Evolutionary conservation across 495 filamentous ascomycete genomes (phyloP).

Genomic region (Hypoxylon fuscum): DNA sequence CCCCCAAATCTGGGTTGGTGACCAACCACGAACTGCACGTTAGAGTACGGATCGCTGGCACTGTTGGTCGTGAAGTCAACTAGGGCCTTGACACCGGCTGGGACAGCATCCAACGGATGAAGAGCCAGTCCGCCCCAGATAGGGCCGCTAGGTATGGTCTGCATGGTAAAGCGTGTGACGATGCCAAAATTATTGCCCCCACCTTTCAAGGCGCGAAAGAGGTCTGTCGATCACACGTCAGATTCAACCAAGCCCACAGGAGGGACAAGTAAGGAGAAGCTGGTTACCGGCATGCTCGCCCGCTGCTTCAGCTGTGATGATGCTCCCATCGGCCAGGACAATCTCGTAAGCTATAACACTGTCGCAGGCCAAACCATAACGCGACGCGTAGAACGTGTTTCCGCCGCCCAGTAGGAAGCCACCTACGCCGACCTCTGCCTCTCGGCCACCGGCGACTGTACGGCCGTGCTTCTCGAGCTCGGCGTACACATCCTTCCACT

Average conservation of each 20-base stretch:
- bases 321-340: conserved; percentile 49
- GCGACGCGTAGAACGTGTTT: conserved; percentile 57
- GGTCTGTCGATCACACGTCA: conserved; percentile 39
- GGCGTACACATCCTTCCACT: conserved; percentile 64
- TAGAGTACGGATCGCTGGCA: conserved; percentile 6
- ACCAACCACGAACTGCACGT: conserved; percentile 3
- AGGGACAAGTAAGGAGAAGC: background rate
- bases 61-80: conserved; percentile 29
- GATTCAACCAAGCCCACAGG: background rate
- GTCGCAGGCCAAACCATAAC: conserved; percentile 61
- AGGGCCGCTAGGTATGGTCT: conserved; percentile 54
- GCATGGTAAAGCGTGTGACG: conserved; percentile 63
- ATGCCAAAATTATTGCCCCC: conserved; percentile 70
- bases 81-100: conserved; percentile 22
- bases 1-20: conserved; percentile 16
- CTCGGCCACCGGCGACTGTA: conserved; percentile 64
- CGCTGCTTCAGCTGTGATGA: conserved; percentile 47
- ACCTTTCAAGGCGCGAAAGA: conserved; percentile 66
- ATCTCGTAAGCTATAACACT: conserved; percentile 62
- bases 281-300: conserved; percentile 14
- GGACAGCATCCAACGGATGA: conserved; percentile 19
- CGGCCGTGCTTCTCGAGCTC: conserved; percentile 56
- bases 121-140: conserved; percentile 54
- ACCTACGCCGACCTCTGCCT: conserved; percentile 63
- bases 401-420: conserved; percentile 68